Evolutionary conservation across 2,329 filamentous ascomycete species (phyloP).

Genomic region (Fulvia fulva): DNA sequence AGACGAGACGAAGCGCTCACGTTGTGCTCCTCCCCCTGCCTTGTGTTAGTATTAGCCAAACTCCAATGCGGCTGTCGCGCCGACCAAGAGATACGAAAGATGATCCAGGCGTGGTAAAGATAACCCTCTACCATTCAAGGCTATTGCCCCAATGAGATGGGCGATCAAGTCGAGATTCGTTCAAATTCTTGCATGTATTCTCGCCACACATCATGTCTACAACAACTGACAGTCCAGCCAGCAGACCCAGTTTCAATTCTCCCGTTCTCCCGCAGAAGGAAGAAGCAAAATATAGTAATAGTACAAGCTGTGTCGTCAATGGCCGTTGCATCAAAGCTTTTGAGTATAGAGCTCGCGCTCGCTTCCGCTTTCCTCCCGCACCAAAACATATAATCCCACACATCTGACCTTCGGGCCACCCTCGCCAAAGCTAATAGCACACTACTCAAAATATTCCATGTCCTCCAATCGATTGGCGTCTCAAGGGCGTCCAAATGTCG

Average conservation of each 20-base stretch:
- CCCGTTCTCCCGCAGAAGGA: no score
- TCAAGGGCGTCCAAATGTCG: not conserved
- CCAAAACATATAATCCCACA: slow-evolving; percentile 1
- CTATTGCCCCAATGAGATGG: not conserved
- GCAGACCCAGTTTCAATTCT: not conserved
- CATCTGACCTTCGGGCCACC: not conserved
- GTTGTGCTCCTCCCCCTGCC: no score
- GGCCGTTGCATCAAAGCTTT: not conserved
- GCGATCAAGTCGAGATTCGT: not conserved
- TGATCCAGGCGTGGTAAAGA: no score
- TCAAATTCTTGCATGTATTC: not conserved
- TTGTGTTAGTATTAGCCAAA: no score
- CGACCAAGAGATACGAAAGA: no score
- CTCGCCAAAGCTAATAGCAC: not conserved
- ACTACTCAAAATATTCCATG: slow-evolving; percentile 3
- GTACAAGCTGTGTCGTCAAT: slow-evolving; percentile 4
- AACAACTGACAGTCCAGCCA: slow-evolving; percentile 2
- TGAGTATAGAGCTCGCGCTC: slow-evolving; percentile 4
- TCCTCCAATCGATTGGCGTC: not conserved
- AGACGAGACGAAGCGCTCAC: no score
- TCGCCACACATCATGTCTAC: slow-evolving; percentile 1
- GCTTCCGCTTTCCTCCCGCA: not conserved
- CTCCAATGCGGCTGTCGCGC: no score
- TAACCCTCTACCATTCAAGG: no score
- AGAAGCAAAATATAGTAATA: not conserved